phyloP scores from a whole-genome alignment of 805 yeast genomes.

The Yarrowia divulgata region DNA sequence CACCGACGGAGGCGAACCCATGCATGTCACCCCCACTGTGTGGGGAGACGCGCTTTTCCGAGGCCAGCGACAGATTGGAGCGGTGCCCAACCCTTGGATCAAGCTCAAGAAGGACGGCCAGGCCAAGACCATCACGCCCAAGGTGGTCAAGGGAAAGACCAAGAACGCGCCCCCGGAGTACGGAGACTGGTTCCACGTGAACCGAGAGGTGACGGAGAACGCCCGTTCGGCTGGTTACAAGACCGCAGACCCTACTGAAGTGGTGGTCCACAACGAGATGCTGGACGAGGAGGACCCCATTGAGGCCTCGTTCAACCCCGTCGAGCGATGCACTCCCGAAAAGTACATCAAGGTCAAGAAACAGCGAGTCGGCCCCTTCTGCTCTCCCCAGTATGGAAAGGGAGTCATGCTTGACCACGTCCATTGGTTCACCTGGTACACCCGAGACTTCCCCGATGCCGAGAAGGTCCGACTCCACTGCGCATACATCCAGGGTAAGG shows the following conservation, averaged over 20 bases:
- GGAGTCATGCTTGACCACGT: conserved; percentile 65
- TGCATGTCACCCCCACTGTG: conserved; percentile 65
- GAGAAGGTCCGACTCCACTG: conserved; percentile 71
- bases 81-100: conserved; percentile 82
- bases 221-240: conserved; percentile 63
- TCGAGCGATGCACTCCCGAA: conserved; percentile 86
- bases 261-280: conserved; percentile 63
- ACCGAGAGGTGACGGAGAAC: conserved; percentile 63
- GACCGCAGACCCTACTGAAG: conserved; percentile 19
- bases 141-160: conserved; percentile 67
- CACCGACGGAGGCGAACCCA: conserved; percentile 19
- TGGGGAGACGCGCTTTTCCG: conserved; percentile 69
- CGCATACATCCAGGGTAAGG: conserved; percentile 66
- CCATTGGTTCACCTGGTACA: conserved; percentile 83
- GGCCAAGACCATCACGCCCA: conserved; percentile 81
- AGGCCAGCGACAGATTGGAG: conserved; percentile 56
- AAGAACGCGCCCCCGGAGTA: conserved; percentile 73
- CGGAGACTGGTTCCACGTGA: conserved; percentile 77
- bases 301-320: conserved; percentile 74
- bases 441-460: conserved; percentile 63
- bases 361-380: conserved; percentile 75
- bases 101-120: conserved; percentile 76
- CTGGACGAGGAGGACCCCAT: conserved; percentile 63
- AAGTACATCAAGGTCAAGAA: conserved; percentile 70
- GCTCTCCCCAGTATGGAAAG: conserved; percentile 74